These are phyloP conservation scores for Phytophthora pistaciae DNA, from an alignment of 352 stramenopile genomes.

Conservation along the genomic window DNA sequence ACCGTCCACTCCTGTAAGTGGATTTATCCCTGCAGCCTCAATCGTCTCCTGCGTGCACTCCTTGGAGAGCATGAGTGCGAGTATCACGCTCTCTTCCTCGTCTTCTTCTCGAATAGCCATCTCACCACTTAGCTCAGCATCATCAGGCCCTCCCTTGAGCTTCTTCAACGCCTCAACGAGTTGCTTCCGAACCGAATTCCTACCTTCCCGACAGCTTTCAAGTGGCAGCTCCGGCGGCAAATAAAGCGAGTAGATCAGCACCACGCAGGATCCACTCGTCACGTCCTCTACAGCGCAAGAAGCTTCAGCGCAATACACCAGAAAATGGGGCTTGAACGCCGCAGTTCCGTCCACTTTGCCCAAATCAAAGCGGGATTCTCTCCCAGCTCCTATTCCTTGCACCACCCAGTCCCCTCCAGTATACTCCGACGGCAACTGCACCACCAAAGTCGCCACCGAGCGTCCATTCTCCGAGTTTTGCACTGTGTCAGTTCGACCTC, in stretches of 20 bases:
- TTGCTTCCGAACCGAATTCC: not conserved
- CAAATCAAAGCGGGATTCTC: constrained; percentile 1
- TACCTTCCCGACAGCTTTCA: not conserved
- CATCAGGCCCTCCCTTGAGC: not conserved
- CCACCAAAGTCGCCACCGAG: constrained; percentile 11
- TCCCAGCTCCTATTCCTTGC: not conserved
- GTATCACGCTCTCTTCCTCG: not conserved
- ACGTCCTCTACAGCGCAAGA: constrained; percentile 4
- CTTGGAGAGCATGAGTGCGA: constrained; percentile 12
- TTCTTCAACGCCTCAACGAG: not conserved
- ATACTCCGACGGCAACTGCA: constrained; percentile 12
- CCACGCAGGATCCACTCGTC: constrained; percentile 6
- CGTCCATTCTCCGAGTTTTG: not conserved
- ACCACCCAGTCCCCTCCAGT: constrained; percentile 13
- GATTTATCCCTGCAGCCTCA: not conserved
- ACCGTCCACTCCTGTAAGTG: constrained; percentile 5
- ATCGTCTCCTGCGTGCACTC: not conserved
- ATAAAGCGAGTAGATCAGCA: constrained; percentile 14
- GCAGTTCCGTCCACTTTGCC: constrained; percentile 8
- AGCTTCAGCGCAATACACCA: constrained; percentile 8
- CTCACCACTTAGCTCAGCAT: not conserved
- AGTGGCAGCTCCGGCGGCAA: not conserved
- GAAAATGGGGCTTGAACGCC: constrained; percentile 9
- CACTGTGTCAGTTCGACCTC: not conserved
- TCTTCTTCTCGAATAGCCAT: not conserved